Evolutionary conservation across 495 filamentous ascomycete genomes (phyloP).

Genomic region (Gamarada debralockiae): DNA sequence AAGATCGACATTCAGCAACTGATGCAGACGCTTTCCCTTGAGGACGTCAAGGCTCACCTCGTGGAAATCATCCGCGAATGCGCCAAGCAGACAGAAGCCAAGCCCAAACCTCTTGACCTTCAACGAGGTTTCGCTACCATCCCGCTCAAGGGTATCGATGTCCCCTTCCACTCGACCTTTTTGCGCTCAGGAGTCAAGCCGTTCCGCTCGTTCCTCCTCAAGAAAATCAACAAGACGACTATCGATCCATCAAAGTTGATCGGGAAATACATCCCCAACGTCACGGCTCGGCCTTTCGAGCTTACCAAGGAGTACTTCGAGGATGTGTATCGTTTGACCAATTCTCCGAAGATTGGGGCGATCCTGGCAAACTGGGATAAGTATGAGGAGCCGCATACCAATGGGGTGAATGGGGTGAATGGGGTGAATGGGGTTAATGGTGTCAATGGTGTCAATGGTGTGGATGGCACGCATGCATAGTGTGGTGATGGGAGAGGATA

Average conservation of each 20-base stretch:
- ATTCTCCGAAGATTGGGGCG: constrained; percentile 84
- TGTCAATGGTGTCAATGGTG: constrained; percentile 7
- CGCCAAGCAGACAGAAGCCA: constrained; percentile 78
- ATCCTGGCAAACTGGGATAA: constrained; percentile 83
- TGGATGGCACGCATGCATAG: neutral
- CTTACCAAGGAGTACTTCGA: constrained; percentile 98
- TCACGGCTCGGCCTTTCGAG: constrained; percentile 92
- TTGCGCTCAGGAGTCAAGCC: constrained; percentile 96
- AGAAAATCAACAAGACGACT: constrained; percentile 98
- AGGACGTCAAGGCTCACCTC: constrained; percentile 74
- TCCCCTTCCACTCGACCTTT: constrained; percentile 98
- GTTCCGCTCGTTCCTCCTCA: constrained; percentile 92
- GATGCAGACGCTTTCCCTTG: constrained; percentile 72
- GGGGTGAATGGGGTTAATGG: constrained; percentile 18
- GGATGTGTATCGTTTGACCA: constrained; percentile 92
- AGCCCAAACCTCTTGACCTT: constrained; percentile 81
- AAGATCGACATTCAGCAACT: constrained; percentile 94
- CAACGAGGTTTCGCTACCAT: constrained; percentile 96
- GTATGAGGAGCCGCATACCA: constrained; percentile 41
- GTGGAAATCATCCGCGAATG: constrained; percentile 82
- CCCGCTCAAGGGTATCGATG: constrained; percentile 93
- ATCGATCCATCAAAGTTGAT: constrained; percentile 95
- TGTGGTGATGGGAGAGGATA: neutral
- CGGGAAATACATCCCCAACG: constrained; percentile 98
- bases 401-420: constrained; percentile 25